These are phyloP conservation scores for Suhomyces coccinellae DNA, from an alignment of 1,139 yeast genomes.

Conservation along the genomic window DNA sequence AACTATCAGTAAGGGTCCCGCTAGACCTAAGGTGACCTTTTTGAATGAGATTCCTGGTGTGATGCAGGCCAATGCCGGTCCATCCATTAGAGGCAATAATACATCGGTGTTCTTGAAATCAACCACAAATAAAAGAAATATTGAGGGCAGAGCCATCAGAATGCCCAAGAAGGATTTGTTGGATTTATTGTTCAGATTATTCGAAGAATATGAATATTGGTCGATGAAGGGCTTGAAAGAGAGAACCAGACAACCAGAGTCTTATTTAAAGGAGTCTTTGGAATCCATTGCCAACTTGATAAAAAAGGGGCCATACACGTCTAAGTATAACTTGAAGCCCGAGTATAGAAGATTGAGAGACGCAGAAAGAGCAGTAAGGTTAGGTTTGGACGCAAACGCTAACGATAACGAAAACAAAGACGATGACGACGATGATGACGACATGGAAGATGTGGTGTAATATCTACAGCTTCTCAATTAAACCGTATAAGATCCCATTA, in stretches of 20 bases:
- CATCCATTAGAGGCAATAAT: constrained; percentile 68
- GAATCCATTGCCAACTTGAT: constrained; percentile 88
- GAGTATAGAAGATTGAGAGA: constrained; percentile 84
- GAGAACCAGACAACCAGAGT: constrained; percentile 94
- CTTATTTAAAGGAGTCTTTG: constrained; percentile 83
- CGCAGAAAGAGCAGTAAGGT: constrained; percentile 68
- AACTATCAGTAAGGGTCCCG: constrained; percentile 41
- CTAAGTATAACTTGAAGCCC: constrained; percentile 84
- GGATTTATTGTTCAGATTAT: constrained; percentile 82
- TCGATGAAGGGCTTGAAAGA: constrained; percentile 91
- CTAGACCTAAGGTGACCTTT: constrained; percentile 73
- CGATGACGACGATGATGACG: constrained; percentile 45
- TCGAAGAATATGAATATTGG: constrained; percentile 97
- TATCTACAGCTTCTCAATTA: constrained; percentile 6
- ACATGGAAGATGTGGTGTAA: constrained; percentile 46
- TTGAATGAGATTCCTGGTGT: constrained; percentile 86
- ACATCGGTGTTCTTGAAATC: constrained; percentile 61
- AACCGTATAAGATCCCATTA: constrained; percentile 13
- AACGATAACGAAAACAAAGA: constrained; percentile 49
- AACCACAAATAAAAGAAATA: constrained; percentile 36
- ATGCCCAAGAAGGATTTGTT: constrained; percentile 91
- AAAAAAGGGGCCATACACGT: constrained; percentile 94
- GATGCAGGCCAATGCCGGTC: constrained; percentile 80
- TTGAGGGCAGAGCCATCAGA: constrained; percentile 89
- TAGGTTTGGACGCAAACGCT: constrained; percentile 46